Conservation (phyloP, 768 basidiomycete species). For the Butyriboletus loyo region DNA sequence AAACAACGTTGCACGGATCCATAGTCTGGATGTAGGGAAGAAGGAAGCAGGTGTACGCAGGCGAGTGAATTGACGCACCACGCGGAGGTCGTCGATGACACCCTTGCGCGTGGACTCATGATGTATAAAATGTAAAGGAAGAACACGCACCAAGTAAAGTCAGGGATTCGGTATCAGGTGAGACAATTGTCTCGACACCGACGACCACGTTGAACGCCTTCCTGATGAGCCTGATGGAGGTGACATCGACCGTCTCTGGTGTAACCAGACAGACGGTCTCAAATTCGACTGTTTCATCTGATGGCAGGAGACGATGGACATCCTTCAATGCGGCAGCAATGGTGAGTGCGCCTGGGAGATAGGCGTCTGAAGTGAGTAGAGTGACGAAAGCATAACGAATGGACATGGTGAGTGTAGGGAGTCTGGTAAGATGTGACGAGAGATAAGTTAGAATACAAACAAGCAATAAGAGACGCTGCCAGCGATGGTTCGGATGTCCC, state of each 20-base stretch:
- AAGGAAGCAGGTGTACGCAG: slow-evolving; percentile 9
- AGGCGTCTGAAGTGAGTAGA: slow-evolving; percentile 86
- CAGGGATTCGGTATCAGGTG: slow-evolving; percentile 62
- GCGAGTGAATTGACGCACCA: slow-evolving; percentile 8
- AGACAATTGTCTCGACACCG: slow-evolving; percentile 86
- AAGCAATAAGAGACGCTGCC: not conserved
- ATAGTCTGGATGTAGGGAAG: slow-evolving; percentile 7
- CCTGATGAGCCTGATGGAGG: slow-evolving; percentile 74
- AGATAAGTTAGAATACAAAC: slow-evolving; percentile 20
- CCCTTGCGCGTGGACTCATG: slow-evolving; percentile 1
- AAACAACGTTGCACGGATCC: slow-evolving; percentile 18
- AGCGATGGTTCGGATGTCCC: not conserved
- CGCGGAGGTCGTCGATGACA: not conserved
- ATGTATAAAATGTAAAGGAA: slow-evolving; percentile 4
- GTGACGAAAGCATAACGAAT: slow-evolving; percentile 81
- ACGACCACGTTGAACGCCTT: slow-evolving; percentile 81
- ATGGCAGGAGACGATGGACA: slow-evolving; percentile 45
- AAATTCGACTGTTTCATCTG: slow-evolving; percentile 51
- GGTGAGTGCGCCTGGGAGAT: slow-evolving; percentile 90
- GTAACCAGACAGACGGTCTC: slow-evolving; percentile 89
- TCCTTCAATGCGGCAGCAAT: slow-evolving; percentile 83
- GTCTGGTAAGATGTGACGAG: not conserved
- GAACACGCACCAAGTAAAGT: slow-evolving; percentile 70
- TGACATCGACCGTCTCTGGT: slow-evolving; percentile 87
- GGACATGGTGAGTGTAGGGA: slow-evolving; percentile 45